Conservation (phyloP, 2,329 filamentous ascomycete genomes). For the Botrytis aclada region DNA sequence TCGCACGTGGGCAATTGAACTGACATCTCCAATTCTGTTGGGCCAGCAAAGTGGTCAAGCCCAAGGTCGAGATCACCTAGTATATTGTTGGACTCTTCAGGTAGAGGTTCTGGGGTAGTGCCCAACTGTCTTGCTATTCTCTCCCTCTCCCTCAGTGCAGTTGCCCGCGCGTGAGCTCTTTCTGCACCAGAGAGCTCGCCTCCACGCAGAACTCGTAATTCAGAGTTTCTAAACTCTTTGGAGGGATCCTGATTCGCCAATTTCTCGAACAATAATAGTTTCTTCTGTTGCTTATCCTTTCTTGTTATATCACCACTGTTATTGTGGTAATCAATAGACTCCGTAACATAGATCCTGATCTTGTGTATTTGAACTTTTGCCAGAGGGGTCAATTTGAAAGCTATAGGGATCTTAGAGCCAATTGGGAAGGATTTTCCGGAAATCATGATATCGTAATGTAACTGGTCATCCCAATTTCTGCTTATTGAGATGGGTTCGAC, state of each 20-base stretch:
- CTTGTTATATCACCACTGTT: constrained; percentile 65
- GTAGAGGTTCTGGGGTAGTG: constrained; percentile 39
- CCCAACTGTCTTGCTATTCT: constrained; percentile 55
- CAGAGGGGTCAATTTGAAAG: constrained; percentile 71
- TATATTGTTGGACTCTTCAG: constrained; percentile 52
- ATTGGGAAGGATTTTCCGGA: constrained; percentile 74
- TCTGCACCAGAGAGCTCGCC: constrained; percentile 60
- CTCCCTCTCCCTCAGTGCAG: constrained; percentile 37
- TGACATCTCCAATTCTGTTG: constrained; percentile 73
- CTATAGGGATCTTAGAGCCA: constrained; percentile 68
- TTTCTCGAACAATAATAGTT: constrained; percentile 70
- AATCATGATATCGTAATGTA: constrained; percentile 75
- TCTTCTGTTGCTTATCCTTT: constrained; percentile 59
- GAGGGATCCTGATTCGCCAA: constrained; percentile 60
- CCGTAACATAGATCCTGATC: constrained; percentile 70
- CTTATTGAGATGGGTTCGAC: constrained; percentile 75
- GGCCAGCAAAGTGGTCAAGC: constrained; percentile 54
- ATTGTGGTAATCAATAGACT: constrained; percentile 70
- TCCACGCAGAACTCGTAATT: constrained; percentile 62
- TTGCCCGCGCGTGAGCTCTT: constrained; percentile 38
- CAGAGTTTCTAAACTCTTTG: constrained; percentile 64
- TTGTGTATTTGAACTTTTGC: constrained; percentile 73
- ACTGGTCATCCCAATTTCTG: constrained; percentile 71
- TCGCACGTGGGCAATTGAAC: constrained; percentile 70
- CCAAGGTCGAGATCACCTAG: constrained; percentile 58